Base-by-base conservation (phyloP, 805 yeast genomes). In the Schwanniomyces sp. region DNA sequence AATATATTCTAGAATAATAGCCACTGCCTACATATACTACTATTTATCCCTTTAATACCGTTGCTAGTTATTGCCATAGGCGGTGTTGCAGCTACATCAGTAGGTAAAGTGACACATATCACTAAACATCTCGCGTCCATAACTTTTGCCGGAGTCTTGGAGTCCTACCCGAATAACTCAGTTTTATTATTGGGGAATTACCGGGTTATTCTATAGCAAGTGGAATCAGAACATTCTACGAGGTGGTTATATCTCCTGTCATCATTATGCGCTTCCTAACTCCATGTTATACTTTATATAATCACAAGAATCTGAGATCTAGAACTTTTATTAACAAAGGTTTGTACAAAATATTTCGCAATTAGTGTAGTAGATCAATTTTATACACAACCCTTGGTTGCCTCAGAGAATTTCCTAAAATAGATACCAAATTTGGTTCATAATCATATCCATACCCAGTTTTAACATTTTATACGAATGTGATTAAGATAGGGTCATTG, bases 271-370 rank as follows among this genome's bases (percentile, higher is more conserved):
- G 11, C 21, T 16, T 32, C 21, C 21, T 12, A 29, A 6, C 14
- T 29, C n/a, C n/a, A 32, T 14, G 21, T 16, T 32, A 7, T 11
- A 32, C 18, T 18, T 32, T 32, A 8, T 17, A 6, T 32, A 16
- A 21, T 16, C 21, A 16, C 34, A 32, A 41, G 36, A 16, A 8
- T 16, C 44, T 29, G 40, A 45, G 34, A 34, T 45, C 48, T 45
- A 45, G 48, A 45, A 30, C 48, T 45, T 45, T 30, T 40, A 45
- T 45, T 45, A 45, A 40, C 48, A 26, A 45, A 39, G 48, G 48
- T 45, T 12, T 42, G 12, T 24, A 37, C 16, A 10, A 21, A 37
- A 37, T 37, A 32, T 32, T 32, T 32, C 36, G 36, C 36, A 32
- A 32, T 32, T 14, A 32, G 12, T 32, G 21, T 14, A 32, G 21